Evolutionary conservation across 306 rosid species (phyloP).

Genomic region (Leucaena leucocephala): DNA sequence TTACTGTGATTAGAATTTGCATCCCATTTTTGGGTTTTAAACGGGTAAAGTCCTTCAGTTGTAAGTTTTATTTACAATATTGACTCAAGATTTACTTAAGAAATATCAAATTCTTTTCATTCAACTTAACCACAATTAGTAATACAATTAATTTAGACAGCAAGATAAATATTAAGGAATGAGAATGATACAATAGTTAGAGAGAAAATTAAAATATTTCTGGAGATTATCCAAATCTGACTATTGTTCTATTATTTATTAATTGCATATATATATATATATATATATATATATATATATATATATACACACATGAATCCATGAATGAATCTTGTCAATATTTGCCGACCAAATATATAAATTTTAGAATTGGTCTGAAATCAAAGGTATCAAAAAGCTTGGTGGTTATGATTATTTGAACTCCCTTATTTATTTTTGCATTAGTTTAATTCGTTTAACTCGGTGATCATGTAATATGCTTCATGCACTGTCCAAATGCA

Average conservation of each 20-base stretch:
- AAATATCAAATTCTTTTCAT: too few species aligned
- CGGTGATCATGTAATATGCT: neutral
- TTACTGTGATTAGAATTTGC: too few species aligned
- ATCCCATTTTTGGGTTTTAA: too few species aligned
- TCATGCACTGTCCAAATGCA: neutral
- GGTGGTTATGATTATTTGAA: neutral
- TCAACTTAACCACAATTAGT: too few species aligned
- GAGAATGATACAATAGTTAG: neutral
- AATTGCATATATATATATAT: neutral
- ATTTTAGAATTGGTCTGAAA: neutral
- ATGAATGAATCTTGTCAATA: neutral
- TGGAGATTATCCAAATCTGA: neutral
- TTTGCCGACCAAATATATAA: constrained; percentile 10
- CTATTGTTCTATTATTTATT: neutral
- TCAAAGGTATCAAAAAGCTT: neutral
- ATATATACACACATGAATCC: too few species aligned
- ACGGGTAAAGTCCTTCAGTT: too few species aligned
- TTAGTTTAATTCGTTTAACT: neutral
- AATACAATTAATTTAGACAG: neutral
- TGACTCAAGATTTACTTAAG: too few species aligned
- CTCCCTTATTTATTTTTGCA: neutral
- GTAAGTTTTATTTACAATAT: too few species aligned
- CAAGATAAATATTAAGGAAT: neutral
- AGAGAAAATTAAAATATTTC: neutral
- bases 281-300: too few species aligned